These are phyloP conservation scores for Cryptococcus jaspeensis DNA, from an alignment of 1,284 basidiomycete genomes.

Conservation along the genomic window DNA sequence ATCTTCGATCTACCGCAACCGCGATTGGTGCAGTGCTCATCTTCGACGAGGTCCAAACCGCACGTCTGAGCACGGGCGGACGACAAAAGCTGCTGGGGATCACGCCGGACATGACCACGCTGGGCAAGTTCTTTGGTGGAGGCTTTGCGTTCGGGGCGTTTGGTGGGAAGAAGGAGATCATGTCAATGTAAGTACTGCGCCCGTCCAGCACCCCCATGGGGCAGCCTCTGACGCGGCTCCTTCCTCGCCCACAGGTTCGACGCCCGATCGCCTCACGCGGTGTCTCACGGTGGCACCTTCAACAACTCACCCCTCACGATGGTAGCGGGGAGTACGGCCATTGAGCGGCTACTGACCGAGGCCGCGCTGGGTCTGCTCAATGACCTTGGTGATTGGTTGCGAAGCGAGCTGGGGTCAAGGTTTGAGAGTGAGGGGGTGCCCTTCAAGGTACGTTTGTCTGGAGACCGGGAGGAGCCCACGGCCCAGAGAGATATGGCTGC, in stretches of 20 bases:
- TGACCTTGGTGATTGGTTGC: slow-evolving; percentile 22
- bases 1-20: slow-evolving; percentile 52
- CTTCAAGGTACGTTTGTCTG: slow-evolving; percentile 8
- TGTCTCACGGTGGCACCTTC: slow-evolving; percentile 33
- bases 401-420: slow-evolving; percentile 14
- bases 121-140: slow-evolving; percentile 38
- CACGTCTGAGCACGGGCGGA: slow-evolving; percentile 20
- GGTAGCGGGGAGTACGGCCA: slow-evolving; percentile 26
- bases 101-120: slow-evolving; percentile 32
- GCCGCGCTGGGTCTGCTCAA: slow-evolving; percentile 21
- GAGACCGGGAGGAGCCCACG: neutral
- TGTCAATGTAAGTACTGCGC: slow-evolving; percentile 24
- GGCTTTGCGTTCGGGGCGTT: slow-evolving; percentile 39
- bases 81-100: slow-evolving; percentile 28
- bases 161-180: slow-evolving; percentile 32
- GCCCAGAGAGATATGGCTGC: neutral
- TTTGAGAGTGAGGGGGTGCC: slow-evolving; percentile 8
- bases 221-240: no score
- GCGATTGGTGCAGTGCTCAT: slow-evolving; percentile 55
- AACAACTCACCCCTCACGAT: slow-evolving; percentile 39
- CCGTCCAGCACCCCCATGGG: no score
- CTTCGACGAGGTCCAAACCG: slow-evolving; percentile 56
- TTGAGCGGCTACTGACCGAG: slow-evolving; percentile 21
- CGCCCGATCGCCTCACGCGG: slow-evolving; percentile 11
- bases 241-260: slow-evolving; percentile 21